Evolutionary conservation across 2,329 filamentous ascomycete genomes (phyloP).

Genomic region (Claviceps spartinae): DNA sequence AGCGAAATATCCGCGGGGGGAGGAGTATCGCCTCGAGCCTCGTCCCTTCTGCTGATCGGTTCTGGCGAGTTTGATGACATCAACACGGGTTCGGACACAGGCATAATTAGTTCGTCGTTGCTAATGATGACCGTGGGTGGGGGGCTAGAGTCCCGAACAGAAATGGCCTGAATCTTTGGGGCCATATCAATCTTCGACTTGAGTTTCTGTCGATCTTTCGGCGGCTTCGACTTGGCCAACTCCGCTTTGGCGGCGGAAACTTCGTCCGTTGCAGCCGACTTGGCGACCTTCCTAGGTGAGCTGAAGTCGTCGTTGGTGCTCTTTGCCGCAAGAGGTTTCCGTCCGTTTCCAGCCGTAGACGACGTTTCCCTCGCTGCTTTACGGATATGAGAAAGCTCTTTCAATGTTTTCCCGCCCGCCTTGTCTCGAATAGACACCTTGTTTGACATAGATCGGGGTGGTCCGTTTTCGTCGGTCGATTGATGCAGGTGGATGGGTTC

Average conservation of each 20-base stretch:
- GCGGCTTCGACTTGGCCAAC: constrained; percentile 14
- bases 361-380: constrained; percentile 26
- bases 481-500: constrained; percentile 14
- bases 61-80: constrained; percentile 37
- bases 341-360: constrained; percentile 16
- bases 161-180: constrained; percentile 10
- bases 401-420: constrained; percentile 28
- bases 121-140: constrained; percentile 8
- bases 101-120: constrained; percentile 11
- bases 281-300: constrained; percentile 41
- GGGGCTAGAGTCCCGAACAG: constrained; percentile 8
- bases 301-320: constrained; percentile 45
- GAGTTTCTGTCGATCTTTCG: constrained; percentile 14
- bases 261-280: constrained; percentile 21
- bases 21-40: constrained; percentile 37
- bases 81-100: constrained; percentile 25
- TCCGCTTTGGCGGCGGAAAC: constrained; percentile 26
- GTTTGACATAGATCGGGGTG: constrained; percentile 8
- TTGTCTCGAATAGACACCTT: constrained; percentile 22
- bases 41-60: constrained; percentile 22
- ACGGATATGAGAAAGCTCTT: constrained; percentile 29
- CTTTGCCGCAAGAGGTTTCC: constrained; percentile 41
- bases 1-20: constrained; percentile 44
- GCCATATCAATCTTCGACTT: constrained; percentile 15
- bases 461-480: constrained; percentile 17